These are phyloP conservation scores for Hyphopichia burtonii DNA, from an alignment of 1,139 yeast genomes.

Conservation along the genomic window DNA sequence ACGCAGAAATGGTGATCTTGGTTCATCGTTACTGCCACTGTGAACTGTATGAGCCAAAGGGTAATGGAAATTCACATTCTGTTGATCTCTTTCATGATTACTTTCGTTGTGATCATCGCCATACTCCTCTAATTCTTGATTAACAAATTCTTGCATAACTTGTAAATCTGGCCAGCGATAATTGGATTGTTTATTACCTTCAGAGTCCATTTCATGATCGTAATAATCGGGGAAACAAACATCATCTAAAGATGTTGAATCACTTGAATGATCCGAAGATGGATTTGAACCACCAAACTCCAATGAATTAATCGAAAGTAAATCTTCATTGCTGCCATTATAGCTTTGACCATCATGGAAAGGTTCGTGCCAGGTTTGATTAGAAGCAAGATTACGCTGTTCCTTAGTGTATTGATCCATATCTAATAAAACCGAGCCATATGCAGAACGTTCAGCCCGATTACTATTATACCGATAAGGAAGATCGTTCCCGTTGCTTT, in stretches of 20 bases:
- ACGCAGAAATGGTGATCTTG: not conserved
- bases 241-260: constrained; percentile 76
- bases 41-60: constrained; percentile 17
- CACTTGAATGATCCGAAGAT: constrained; percentile 67
- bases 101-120: constrained; percentile 9
- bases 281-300: constrained; percentile 65
- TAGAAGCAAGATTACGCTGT: constrained; percentile 24
- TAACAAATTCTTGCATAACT: constrained; percentile 72
- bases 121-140: constrained; percentile 57
- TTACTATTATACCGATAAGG: constrained; percentile 8
- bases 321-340: constrained; percentile 13
- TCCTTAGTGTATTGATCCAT: constrained; percentile 42
- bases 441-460: constrained; percentile 6
- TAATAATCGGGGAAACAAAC: constrained; percentile 74
- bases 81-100: constrained; percentile 9
- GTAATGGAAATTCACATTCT: constrained; percentile 25
- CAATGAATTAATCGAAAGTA: constrained; percentile 28
- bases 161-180: constrained; percentile 77
- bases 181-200: constrained; percentile 17
- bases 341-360: constrained; percentile 7
- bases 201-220: constrained; percentile 21
- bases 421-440: constrained; percentile 33
- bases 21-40: not conserved
- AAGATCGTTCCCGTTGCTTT: constrained; percentile 4
- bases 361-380: constrained; percentile 15